Base-by-base conservation (phyloP, 1,139 yeast genomes). In the Suhomyces anneliseae region DNA sequence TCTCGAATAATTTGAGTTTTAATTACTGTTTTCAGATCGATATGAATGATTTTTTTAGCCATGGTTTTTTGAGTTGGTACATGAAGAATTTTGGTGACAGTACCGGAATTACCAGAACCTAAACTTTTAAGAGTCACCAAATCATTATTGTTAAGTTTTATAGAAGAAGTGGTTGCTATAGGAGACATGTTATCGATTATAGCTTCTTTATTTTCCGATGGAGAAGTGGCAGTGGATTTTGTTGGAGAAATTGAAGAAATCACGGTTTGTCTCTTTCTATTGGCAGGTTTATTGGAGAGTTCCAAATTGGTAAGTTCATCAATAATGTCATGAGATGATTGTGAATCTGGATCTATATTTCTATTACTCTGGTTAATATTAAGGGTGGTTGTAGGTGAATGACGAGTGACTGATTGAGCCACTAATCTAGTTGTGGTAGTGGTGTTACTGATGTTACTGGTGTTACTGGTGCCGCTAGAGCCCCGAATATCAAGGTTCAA, bases 101-200 rank as follows among this genome's bases (percentile, higher is more conserved):
- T 84, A 3, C 99, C 99, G 11, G 96, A 90, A 63, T 90, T 92
- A 7, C 99, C 99, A 32, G 90, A 78, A 9, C 99, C 99, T 48
- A 93, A 75, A 53, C 83, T 85, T 51, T 88, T 85, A 46, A 93
- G 66, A 29, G 84, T 81, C 24, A 90, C 79, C 39, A 95, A 69
- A 60, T 93, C 97, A 40, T 82, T 81, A 51, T 78, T 83, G 47
- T 78, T 75, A 45, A 87, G 72, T 47, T 81, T 79, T 34, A 68
- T 52, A 27, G 69, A 53, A 7, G 70, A 55, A 4, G 74, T 70
- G 27, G 78, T 67, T 38, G 72, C 65, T 10, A 71, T 59, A 2
- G 78, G 78, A 7, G 73, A 60, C 24, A 57, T 32, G 19, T 19
- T 34, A 3, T 46, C 49, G 12, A 42, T 31, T 8, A 50, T 44